Conservation (phyloP, 1,139 yeast genomes). For the Debaryomyces sp. region DNA sequence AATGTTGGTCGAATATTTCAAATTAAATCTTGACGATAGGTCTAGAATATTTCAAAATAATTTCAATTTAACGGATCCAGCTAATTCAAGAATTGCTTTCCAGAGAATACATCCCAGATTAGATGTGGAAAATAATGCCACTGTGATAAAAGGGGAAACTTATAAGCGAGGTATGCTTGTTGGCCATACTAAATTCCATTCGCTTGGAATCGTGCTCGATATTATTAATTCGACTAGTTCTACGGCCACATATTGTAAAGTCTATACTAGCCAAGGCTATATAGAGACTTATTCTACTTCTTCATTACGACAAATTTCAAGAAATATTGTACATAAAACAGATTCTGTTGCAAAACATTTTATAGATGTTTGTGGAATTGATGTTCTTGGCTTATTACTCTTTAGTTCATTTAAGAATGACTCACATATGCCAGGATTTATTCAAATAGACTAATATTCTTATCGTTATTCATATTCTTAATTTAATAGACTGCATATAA, state of each 20-base stretch:
- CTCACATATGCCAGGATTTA: background rate
- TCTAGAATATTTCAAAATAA: conserved; percentile 5
- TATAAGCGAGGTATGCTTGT: conserved; percentile 16
- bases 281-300: conserved; percentile 6
- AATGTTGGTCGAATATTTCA: conserved; percentile 7
- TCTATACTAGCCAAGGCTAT: conserved; percentile 8
- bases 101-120: conserved; percentile 10
- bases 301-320: background rate
- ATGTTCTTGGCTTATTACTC: conserved; percentile 10
- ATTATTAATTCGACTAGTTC: background rate
- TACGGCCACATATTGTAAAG: conserved; percentile 2
- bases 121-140: background rate
- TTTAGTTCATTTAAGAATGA: conserved; percentile 4
- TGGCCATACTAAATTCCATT: conserved; percentile 17
- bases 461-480: too few species aligned
- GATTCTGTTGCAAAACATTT: conserved; percentile 9
- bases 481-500: background rate
- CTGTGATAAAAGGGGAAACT: background rate
- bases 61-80: conserved; percentile 12
- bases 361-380: conserved; percentile 11
- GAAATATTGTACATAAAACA: background rate
- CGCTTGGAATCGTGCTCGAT: conserved; percentile 17
- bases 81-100: conserved; percentile 13
- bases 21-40: background rate
- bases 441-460: background rate